A percentile compares a stretch with the other conserved stretches of the same genome.
These are phyloP conservation scores for Terana coerulea DNA, from an alignment of 768 basidiomycete genomes.

Conservation along the genomic window DNA sequence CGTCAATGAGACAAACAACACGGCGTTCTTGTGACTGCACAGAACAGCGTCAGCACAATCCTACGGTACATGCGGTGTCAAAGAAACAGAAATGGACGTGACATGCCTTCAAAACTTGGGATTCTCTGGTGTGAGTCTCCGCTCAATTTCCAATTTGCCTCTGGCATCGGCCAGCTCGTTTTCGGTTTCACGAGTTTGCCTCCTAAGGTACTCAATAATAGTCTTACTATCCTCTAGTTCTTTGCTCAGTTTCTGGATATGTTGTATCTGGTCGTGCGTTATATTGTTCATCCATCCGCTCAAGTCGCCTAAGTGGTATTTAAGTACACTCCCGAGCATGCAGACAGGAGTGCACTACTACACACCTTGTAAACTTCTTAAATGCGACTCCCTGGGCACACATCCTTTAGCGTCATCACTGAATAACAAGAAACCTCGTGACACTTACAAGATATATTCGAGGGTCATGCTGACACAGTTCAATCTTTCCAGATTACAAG, in stretches of 20 bases:
- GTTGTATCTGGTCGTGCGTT: not conserved
- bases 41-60: not conserved
- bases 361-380: not conserved
- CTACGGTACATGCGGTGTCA: not conserved
- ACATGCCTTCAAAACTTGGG: not conserved
- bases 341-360: not conserved
- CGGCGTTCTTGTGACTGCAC: constrained; percentile 30
- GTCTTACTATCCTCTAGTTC: constrained; percentile 32
- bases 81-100: no score
- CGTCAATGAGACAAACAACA: constrained; percentile 52
- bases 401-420: no score
- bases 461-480: no score
- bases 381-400: no score
- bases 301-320: not conserved
- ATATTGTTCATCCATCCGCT: not conserved
- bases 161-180: not conserved
- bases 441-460: no score
- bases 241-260: constrained; percentile 29
- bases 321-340: not conserved
- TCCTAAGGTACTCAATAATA: constrained; percentile 2
- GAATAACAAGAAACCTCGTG: no score
- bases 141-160: not conserved
- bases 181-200: not conserved
- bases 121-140: not conserved
- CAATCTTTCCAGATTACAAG: no score